These are phyloP conservation scores for Fusarium illudens DNA, from an alignment of 2,329 filamentous ascomycete genomes.

Conservation along the genomic window DNA sequence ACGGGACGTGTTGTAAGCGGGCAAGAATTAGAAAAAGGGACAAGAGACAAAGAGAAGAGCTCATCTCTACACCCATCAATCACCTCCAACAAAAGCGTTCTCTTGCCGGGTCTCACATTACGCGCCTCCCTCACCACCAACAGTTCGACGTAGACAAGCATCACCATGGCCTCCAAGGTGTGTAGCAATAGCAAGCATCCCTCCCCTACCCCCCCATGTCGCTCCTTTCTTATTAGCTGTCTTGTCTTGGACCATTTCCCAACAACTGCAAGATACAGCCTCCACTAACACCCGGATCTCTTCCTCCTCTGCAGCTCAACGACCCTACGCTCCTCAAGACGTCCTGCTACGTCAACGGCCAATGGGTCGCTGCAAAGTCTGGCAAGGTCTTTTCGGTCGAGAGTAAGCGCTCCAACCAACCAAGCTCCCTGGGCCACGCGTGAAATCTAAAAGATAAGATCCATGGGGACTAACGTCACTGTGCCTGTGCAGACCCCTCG, in stretches of 20 bases:
- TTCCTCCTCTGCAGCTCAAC: constrained; percentile 57
- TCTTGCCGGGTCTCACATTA: constrained; percentile 11
- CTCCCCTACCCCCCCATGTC: constrained; percentile 7
- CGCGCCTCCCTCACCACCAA: background rate
- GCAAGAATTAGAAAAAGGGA: constrained; percentile 16
- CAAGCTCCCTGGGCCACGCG: background rate
- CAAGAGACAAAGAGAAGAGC: constrained; percentile 4
- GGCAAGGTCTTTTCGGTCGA: constrained; percentile 78
- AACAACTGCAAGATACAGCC: constrained; percentile 11
- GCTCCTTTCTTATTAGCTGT: background rate
- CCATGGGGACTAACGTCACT: constrained; percentile 18
- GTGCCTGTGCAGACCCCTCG: constrained; percentile 68
- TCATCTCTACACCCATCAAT: constrained; percentile 8
- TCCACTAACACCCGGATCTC: constrained; percentile 19
- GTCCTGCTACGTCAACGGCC: constrained; percentile 77
- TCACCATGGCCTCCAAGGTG: constrained; percentile 34
- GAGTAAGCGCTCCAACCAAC: constrained; percentile 52
- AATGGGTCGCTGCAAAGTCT: constrained; percentile 77
- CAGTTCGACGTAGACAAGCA: constrained; percentile 3
- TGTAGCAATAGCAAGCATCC: too few species aligned
- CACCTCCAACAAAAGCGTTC: constrained; percentile 3
- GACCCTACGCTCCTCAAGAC: constrained; percentile 74
- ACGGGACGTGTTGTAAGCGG: background rate
- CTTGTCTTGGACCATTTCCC: background rate
- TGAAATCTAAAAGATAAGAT: background rate